Evolutionary conservation across 805 yeast species (phyloP).

Genomic region (Phaffomyces thermotolerans): DNA sequence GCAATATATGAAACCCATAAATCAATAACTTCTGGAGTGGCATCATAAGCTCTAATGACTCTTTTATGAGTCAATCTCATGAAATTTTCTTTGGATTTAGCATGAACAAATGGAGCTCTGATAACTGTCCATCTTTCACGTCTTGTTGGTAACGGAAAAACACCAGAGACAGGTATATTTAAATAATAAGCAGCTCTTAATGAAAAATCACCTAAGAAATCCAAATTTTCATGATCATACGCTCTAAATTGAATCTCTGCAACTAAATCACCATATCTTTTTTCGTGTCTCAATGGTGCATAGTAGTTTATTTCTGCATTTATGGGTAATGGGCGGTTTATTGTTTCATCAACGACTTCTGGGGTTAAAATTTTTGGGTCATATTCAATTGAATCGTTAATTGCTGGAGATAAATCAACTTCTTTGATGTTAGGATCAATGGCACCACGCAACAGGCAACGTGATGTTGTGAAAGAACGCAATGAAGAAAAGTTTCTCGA

Average conservation of each 20-base stretch:
- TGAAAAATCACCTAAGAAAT: slow-evolving; percentile 77
- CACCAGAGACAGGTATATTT: slow-evolving; percentile 79
- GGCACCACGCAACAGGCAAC: slow-evolving; percentile 8
- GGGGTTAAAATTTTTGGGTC: slow-evolving; percentile 31
- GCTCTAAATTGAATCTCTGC: slow-evolving; percentile 74
- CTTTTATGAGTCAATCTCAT: slow-evolving; percentile 81
- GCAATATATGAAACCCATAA: slow-evolving; percentile 70
- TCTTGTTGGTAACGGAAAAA: slow-evolving; percentile 59
- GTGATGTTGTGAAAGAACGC: slow-evolving; percentile 10
- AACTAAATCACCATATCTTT: slow-evolving; percentile 64
- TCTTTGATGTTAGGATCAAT: slow-evolving; percentile 6
- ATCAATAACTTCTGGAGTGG: slow-evolving; percentile 79
- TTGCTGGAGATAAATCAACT: slow-evolving; percentile 2
- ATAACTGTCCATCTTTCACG: slow-evolving; percentile 91
- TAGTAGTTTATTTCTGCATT: slow-evolving; percentile 76
- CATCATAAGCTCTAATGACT: slow-evolving; percentile 68
- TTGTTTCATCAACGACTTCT: slow-evolving; percentile 27
- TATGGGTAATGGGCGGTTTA: slow-evolving; percentile 63
- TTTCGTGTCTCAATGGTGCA: slow-evolving; percentile 66
- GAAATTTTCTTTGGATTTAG: slow-evolving; percentile 90
- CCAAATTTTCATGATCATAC: slow-evolving; percentile 61
- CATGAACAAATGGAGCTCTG: slow-evolving; percentile 88
- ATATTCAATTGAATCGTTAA: slow-evolving; percentile 20
- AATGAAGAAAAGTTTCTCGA: slow-evolving; percentile 1
- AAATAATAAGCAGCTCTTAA: slow-evolving; percentile 84